Evolutionary conservation across 148 eudicot genomes (phyloP).

Genomic region (Rheum nobile): DNA sequence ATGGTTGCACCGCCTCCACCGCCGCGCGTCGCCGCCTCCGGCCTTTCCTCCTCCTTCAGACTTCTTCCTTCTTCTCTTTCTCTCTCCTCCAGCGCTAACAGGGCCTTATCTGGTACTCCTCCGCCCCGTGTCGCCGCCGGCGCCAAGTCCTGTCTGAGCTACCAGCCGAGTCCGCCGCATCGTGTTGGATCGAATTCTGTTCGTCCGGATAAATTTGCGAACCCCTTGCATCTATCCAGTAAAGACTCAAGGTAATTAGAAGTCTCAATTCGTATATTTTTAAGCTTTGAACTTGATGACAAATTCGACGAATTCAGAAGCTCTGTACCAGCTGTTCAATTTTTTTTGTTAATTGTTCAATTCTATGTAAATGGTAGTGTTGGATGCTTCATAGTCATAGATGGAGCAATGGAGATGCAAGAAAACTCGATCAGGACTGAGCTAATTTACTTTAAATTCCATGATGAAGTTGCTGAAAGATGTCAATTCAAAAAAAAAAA

Average conservation of each 20-base stretch:
- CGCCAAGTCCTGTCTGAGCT: background rate
- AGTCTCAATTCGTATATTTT: background rate
- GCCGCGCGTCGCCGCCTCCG: background rate
- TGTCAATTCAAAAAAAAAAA: background rate
- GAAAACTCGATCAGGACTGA: background rate
- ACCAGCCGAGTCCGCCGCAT: background rate
- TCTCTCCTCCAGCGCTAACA: background rate
- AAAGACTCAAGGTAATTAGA: background rate
- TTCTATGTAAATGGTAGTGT: background rate
- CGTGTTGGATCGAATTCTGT: background rate
- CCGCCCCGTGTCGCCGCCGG: background rate
- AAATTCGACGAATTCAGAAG: background rate
- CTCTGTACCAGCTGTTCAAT: background rate
- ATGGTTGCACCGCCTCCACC: background rate
- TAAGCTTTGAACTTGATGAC: background rate
- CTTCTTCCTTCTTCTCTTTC: constrained; percentile 1
- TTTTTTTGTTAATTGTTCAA: background rate
- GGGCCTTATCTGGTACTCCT: background rate
- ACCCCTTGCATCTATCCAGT: background rate
- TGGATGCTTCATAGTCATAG: background rate
- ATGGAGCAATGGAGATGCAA: background rate
- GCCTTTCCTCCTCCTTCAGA: background rate
- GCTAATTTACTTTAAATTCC: background rate
- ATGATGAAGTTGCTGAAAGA: background rate
- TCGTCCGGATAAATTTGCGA: background rate